Evolutionary conservation across 805 yeast species (phyloP).

Genomic region (Debaryomyces tyrocola): DNA sequence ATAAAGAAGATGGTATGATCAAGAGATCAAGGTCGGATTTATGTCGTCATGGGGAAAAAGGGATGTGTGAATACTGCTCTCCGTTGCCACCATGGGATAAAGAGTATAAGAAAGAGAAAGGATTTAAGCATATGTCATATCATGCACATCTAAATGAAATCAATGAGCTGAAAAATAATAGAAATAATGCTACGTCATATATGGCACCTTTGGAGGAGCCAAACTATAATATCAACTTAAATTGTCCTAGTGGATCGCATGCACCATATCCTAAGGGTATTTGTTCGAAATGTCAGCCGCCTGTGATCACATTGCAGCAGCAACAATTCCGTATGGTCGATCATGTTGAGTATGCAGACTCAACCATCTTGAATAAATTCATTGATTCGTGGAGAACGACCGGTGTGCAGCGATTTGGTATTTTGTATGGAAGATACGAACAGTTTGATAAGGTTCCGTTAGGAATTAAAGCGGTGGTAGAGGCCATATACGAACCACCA

Average conservation of each 20-base stretch:
- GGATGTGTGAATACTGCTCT: constrained; percentile 97
- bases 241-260: constrained; percentile 73
- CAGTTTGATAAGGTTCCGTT: constrained; percentile 81
- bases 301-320: constrained; percentile 88
- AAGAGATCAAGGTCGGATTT: constrained; percentile 57
- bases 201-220: constrained; percentile 80
- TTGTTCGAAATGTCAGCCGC: constrained; percentile 95
- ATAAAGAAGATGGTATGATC: constrained; percentile 70
- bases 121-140: constrained; percentile 84
- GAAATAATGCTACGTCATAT: constrained; percentile 56
- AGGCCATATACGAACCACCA: constrained; percentile 91
- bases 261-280: constrained; percentile 93
- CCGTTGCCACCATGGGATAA: constrained; percentile 95
- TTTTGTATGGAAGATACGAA: constrained; percentile 79
- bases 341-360: constrained; percentile 86
- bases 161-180: constrained; percentile 65
- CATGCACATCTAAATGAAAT: constrained; percentile 79
- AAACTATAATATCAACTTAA: constrained; percentile 58
- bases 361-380: constrained; percentile 73
- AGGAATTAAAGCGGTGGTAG: constrained; percentile 92
- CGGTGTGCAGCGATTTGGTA: constrained; percentile 85
- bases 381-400: constrained; percentile 90
- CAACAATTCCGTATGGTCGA: constrained; percentile 95
- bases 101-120: constrained; percentile 68
- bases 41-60: constrained; percentile 87